Evolutionary conservation across 2,329 filamentous ascomycete genomes (phyloP).

Genomic region (Diaporthe australafricana): DNA sequence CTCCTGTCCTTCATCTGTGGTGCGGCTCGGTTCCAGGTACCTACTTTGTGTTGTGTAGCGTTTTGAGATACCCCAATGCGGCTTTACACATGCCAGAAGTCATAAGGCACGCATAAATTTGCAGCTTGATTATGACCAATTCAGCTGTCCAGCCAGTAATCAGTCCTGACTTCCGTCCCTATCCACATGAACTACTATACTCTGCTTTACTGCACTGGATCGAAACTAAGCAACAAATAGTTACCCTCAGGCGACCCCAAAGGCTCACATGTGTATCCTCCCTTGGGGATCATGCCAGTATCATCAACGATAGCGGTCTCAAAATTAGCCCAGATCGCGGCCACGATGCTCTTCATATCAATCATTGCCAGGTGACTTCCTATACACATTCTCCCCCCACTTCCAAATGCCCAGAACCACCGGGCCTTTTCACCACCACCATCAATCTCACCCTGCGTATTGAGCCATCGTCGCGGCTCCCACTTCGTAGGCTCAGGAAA

Average conservation of each 20-base stretch:
- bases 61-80: conserved; percentile 33
- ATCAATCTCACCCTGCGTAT: background rate
- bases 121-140: too few species aligned
- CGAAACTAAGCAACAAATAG: background rate
- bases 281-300: conserved; percentile 10
- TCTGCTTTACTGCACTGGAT: background rate
- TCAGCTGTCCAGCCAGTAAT: too few species aligned
- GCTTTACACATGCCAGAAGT: background rate
- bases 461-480: conserved; percentile 65
- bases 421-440: conserved; percentile 51
- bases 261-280: background rate
- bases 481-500: conserved; percentile 63
- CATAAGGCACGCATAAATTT: too few species aligned
- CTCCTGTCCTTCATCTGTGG: background rate
- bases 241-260: conserved; percentile 14
- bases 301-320: background rate
- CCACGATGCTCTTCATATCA: conserved; percentile 11
- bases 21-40: background rate
- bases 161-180: too few species aligned
- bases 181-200: background rate
- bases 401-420: conserved; percentile 76
- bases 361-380: conserved; percentile 74
- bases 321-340: conserved; percentile 1
- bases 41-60: background rate
- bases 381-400: conserved; percentile 75